Evolutionary conservation across 1,284 basidiomycete genomes (phyloP).

Genomic region (Cutaneotrichosporon cutaneum): DNA sequence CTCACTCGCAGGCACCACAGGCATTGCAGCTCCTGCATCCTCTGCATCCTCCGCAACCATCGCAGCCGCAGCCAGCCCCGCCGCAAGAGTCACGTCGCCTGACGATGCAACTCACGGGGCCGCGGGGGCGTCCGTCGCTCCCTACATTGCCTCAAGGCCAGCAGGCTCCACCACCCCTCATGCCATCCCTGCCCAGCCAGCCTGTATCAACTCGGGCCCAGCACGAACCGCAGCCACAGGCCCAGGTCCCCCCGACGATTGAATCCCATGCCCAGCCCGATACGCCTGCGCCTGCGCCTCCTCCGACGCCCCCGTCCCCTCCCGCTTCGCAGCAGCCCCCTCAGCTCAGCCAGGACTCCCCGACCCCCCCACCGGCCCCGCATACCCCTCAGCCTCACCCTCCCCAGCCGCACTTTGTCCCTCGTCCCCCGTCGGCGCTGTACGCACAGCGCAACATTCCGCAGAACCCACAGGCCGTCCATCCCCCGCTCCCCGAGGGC

Average conservation of each 20-base stretch:
- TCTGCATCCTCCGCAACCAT: too few species aligned
- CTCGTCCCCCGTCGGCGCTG: background rate
- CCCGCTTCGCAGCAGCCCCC: background rate
- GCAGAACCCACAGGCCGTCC: background rate
- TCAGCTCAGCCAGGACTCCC: background rate
- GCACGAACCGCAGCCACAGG: background rate
- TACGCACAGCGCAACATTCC: background rate
- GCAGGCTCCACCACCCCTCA: background rate
- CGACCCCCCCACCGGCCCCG: background rate
- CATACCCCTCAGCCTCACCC: background rate
- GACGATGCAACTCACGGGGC: too few species aligned
- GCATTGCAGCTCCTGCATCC: too few species aligned
- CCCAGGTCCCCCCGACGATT: too few species aligned
- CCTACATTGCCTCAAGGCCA: background rate
- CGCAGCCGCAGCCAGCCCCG: too few species aligned
- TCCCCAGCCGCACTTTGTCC: background rate
- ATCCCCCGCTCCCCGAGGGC: background rate
- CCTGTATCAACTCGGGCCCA: background rate
- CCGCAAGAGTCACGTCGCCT: background rate
- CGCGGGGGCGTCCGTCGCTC: background rate
- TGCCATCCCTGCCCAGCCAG: background rate
- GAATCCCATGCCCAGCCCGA: too few species aligned
- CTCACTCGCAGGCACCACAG: background rate
- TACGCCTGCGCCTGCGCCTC: too few species aligned
- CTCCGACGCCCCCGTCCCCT: too few species aligned